Conservation (phyloP, 164 flowering plant genomes). For the Vitis amurensis region DNA sequence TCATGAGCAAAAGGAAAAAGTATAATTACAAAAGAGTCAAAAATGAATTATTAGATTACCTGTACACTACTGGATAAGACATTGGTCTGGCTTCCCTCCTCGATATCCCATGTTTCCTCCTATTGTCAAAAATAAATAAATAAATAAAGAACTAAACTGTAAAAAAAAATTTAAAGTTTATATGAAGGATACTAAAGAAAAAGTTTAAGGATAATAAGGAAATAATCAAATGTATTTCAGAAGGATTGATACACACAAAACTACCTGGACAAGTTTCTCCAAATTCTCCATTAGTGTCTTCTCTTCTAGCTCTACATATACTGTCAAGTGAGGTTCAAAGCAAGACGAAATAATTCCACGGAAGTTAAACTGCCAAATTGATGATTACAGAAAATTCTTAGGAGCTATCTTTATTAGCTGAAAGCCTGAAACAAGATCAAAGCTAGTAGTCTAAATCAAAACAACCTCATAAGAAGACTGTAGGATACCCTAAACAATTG, state of each 20-base stretch:
- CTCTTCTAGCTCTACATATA: conserved; percentile 92
- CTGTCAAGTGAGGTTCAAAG: conserved; percentile 89
- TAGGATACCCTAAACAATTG: not conserved
- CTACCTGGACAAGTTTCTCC: conserved; percentile 96
- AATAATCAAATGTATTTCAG: not conserved
- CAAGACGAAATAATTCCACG: conserved; percentile 95
- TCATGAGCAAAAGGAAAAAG: not conserved
- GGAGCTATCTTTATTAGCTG: not conserved
- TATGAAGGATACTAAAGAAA: too few species aligned
- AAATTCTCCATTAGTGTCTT: conserved; percentile 89
- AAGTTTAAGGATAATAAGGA: not conserved
- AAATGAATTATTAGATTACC: conserved; percentile 33
- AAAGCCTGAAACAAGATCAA: conserved; percentile 6
- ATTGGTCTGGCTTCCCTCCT: conserved; percentile 93
- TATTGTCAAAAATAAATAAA: conserved; percentile 13
- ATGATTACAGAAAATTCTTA: conserved; percentile 9
- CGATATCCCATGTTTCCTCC: conserved; percentile 99
- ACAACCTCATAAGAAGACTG: not conserved
- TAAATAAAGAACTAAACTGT: not conserved
- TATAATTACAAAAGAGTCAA: not conserved
- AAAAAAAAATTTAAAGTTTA: not conserved
- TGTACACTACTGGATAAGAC: conserved; percentile 96
- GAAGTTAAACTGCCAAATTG: conserved; percentile 83
- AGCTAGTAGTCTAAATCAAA: not conserved
- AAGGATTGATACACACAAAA: conserved; percentile 1